Evolutionary conservation across 192 early-diverging fungal genomes (phyloP), one percentile per base, ranked within the genome.

Genomic region (Backusella westeae): DNA sequence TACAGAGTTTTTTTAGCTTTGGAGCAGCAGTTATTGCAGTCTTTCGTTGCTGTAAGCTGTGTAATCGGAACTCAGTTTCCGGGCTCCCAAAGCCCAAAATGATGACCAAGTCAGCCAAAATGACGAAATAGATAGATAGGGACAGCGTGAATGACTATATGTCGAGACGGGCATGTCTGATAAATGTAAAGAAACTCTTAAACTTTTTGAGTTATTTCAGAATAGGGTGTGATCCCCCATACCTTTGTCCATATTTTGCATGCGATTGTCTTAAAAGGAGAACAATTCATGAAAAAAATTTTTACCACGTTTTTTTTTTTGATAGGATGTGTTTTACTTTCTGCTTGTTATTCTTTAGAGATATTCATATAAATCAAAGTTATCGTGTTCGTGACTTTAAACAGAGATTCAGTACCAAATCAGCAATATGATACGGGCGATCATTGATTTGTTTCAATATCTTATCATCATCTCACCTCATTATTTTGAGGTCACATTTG

Each of bases 101-200:
- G 53, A 59, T 59, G 53, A 59, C 53, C 53, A 59, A 59, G 53
- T 59, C 53, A 59, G 53, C 53, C 53, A 59, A 26, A 59, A 59
- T 59, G 53, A 59, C 53, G 8, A 59, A 59, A 59, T 59, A 59
- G 53, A 56, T 56, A 56, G 53, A 59, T 59, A 59, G 53, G 53
- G 53, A 59, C 53, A 59, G 7, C 53, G 53, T 56, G 53, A 59
- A 59, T 9, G 53, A 23, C 5, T 12, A 59, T 59, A 59, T 59
- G 53, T 59, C 53, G 53, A 59, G 53, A 59, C 53, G 53, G 53
- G 53, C 53, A 59, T 59, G 53, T 59, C 53, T 59, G 53, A 59
- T 59, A 59, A 59, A 59, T 10, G 53, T 59, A 59, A 59, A 59
- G n/a, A 59, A 23, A 59, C 53, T 26, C 21, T 59, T 26, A 32